Percentiles rank a stretch among this genome's conserved stretches.
These are phyloP conservation scores for Gossypium schwendimanii DNA, from an alignment of 441 rosid genomes.

Conservation along the genomic window DNA sequence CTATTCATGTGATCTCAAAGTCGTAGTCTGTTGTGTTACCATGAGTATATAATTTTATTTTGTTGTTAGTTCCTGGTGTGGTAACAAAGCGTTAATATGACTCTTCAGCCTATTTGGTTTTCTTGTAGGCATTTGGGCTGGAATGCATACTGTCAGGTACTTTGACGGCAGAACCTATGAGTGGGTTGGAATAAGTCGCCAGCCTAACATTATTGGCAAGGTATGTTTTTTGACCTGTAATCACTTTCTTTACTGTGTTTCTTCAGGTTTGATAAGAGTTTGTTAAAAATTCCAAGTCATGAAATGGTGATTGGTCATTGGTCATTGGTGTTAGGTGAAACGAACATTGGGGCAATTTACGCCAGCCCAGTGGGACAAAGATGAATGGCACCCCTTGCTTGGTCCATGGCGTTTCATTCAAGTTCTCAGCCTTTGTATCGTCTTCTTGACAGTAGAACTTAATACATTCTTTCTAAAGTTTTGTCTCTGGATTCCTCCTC, in stretches of 20 bases:
- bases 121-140: conserved; percentile 91
- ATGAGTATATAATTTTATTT: neutral
- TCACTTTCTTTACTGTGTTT: neutral
- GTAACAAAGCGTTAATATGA: neutral
- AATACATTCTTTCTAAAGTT: conserved; percentile 98
- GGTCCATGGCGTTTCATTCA: conserved; percentile 99
- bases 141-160: conserved; percentile 91
- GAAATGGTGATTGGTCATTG: neutral
- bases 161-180: conserved; percentile 95
- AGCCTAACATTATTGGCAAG: conserved; percentile 86
- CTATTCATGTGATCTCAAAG: neutral
- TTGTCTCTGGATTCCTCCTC: conserved; percentile 95
- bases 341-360: conserved; percentile 93
- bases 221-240: conserved; percentile 30
- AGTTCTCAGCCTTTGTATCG: conserved; percentile 84
- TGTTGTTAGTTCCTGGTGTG: neutral
- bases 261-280: neutral
- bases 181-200: conserved; percentile 98
- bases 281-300: neutral
- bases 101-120: conserved; percentile 5
- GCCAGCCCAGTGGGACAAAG: conserved; percentile 99
- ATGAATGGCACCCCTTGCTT: conserved; percentile 97
- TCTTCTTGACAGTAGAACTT: conserved; percentile 88
- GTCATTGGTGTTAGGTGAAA: conserved; percentile 46
- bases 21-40: neutral